A percentile compares a stretch with the other conserved stretches of the same genome.
phyloP scores from a whole-genome alignment of 2,329 filamentous ascomycete genomes.

The Pseudogymnoascus sp. region DNA sequence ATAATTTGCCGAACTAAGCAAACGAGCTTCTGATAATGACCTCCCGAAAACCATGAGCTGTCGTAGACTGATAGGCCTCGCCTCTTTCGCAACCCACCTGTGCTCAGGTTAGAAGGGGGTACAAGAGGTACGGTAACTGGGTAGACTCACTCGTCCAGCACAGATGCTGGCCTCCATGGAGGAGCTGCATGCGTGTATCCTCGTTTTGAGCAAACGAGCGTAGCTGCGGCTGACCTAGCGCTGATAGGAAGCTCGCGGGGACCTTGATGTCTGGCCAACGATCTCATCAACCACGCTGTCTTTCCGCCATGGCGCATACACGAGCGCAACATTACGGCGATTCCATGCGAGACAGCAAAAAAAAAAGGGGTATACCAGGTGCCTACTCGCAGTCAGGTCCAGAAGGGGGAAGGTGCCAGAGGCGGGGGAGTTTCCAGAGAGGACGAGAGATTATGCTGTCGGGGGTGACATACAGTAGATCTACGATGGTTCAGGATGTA shows the following conservation, averaged over 20 bases:
- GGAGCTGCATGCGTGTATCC: conserved; percentile 22
- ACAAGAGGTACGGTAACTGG: neutral
- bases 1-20: conserved; percentile 95
- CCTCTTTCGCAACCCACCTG: conserved; percentile 90
- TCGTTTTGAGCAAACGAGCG: conserved; percentile 5
- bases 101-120: neutral
- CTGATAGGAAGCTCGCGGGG: neutral
- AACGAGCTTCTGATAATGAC: conserved; percentile 78
- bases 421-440: neutral
- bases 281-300: conserved; percentile 23
- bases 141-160: conserved; percentile 53
- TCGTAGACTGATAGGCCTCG: conserved; percentile 88
- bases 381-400: neutral
- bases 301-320: conserved; percentile 27
- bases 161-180: conserved; percentile 55
- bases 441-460: neutral
- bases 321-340: conserved; percentile 29
- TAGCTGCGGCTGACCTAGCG: neutral
- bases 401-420: neutral
- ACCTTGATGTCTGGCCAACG: conserved; percentile 12
- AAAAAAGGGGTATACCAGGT: neutral
- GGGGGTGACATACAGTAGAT: neutral
- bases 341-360: conserved; percentile 24
- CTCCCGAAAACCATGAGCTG: conserved; percentile 97
- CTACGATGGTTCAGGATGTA: neutral